Percentiles rank a stretch among this genome's conserved stretches.
These are phyloP conservation scores for Chaetomiaceae sp. DNA, from an alignment of 2,329 filamentous ascomycete species.

Conservation along the genomic window DNA sequence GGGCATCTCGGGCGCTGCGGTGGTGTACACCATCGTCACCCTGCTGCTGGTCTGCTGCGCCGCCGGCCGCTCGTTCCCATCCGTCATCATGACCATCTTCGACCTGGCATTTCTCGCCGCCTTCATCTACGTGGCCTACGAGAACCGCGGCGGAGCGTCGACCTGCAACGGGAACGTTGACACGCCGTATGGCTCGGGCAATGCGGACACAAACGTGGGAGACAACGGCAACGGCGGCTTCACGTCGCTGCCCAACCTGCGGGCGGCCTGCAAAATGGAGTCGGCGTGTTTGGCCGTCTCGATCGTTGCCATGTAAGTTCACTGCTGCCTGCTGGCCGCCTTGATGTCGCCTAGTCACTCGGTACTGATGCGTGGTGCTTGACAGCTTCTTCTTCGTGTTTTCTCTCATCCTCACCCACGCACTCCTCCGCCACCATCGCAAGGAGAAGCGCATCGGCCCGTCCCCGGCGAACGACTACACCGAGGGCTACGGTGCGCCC, in stretches of 20 bases:
- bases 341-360: no score
- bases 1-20: slow-evolving; percentile 68
- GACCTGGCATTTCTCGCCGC: slow-evolving; percentile 69
- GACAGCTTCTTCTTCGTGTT: slow-evolving; percentile 30
- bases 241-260: slow-evolving; percentile 41
- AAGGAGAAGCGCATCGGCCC: slow-evolving; percentile 38
- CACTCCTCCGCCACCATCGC: slow-evolving; percentile 27
- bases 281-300: slow-evolving; percentile 71
- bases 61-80: slow-evolving; percentile 67
- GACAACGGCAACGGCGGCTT: slow-evolving; percentile 41
- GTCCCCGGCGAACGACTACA: slow-evolving; percentile 32
- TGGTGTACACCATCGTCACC: slow-evolving; percentile 68
- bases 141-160: slow-evolving; percentile 62
- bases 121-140: slow-evolving; percentile 75
- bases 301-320: slow-evolving; percentile 64
- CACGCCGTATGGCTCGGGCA: slow-evolving; percentile 64
- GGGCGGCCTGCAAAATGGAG: slow-evolving; percentile 64
- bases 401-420: slow-evolving; percentile 24
- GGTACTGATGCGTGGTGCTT: no score
- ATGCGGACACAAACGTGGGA: slow-evolving; percentile 42
- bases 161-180: slow-evolving; percentile 55
- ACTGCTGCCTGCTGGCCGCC: no score
- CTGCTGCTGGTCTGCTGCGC: slow-evolving; percentile 72
- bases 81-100: slow-evolving; percentile 65
- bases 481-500: slow-evolving; percentile 18